These are phyloP conservation scores for Linum usitatissimum DNA, from an alignment of 345 rosid genomes.

Conservation along the genomic window DNA sequence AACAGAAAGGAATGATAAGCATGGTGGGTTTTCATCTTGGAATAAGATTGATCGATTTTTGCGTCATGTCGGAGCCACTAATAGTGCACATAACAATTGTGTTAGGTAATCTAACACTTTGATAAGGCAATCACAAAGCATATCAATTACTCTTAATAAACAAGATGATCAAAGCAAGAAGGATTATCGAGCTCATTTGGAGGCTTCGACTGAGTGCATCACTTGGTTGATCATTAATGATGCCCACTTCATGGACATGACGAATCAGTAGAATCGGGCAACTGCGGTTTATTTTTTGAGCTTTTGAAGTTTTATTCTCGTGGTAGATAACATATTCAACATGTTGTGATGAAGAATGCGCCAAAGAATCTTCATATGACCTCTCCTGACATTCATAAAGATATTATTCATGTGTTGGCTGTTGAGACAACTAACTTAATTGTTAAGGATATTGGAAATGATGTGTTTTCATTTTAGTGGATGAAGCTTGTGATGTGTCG, in stretches of 20 bases:
- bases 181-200: not conserved
- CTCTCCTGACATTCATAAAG: not conserved
- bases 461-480: constrained; percentile 5
- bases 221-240: constrained; percentile 1
- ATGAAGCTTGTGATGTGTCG: constrained; percentile 13
- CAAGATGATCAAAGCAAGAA: not conserved
- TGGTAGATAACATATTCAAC: constrained; percentile 1
- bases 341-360: not conserved
- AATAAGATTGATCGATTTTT: not conserved
- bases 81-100: constrained; percentile 4
- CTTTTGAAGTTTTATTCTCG: not conserved
- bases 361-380: not conserved
- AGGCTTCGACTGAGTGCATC: constrained; percentile 4
- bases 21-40: not conserved
- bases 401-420: not conserved
- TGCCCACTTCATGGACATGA: constrained; percentile 5
- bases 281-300: constrained; percentile 4
- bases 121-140: constrained; percentile 1
- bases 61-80: constrained; percentile 3
- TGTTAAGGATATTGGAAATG: constrained; percentile 5
- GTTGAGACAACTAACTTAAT: not conserved
- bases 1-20: not conserved
- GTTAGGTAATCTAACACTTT: not conserved
- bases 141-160: not conserved
- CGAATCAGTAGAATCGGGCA: not conserved